Evolutionary conservation across 306 rosid species (phyloP).

Genomic region (Quercus variabilis): DNA sequence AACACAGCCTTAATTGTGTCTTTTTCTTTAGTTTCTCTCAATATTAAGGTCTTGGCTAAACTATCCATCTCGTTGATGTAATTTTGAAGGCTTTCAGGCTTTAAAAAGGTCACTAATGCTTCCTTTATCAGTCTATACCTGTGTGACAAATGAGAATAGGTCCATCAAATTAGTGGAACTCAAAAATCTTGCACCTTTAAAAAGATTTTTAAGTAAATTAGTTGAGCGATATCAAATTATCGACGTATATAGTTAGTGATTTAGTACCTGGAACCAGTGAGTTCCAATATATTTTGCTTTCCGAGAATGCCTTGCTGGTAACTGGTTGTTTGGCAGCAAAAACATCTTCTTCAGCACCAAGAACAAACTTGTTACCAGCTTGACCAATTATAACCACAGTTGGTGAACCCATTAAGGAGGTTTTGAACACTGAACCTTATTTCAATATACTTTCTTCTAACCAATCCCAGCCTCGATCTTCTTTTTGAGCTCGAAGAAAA

Average conservation of each 20-base stretch:
- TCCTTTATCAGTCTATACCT: conserved; percentile 34
- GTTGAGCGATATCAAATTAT: too few relatives aligned
- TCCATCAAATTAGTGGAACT: not conserved
- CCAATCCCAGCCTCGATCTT: conserved; percentile 43
- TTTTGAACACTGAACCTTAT: conserved; percentile 44
- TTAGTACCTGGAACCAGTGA: conserved; percentile 40
- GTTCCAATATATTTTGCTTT: conserved; percentile 37
- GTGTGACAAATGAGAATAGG: not conserved
- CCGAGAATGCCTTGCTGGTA: conserved; percentile 30
- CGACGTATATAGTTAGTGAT: not conserved
- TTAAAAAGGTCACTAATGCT: conserved; percentile 47
- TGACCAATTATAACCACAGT: conserved; percentile 40
- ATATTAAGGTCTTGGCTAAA: conserved; percentile 19
- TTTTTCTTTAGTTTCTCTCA: conserved; percentile 25
- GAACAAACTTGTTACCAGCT: conserved; percentile 42
- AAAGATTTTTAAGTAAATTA: not conserved
- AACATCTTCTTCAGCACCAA: conserved; percentile 39
- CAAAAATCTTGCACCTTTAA: not conserved
- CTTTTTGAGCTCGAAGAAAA: conserved; percentile 32
- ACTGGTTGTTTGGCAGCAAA: conserved; percentile 42
- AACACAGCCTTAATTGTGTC: conserved; percentile 34
- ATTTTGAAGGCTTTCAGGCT: conserved; percentile 48
- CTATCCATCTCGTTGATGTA: conserved; percentile 42
- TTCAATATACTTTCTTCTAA: conserved; percentile 39
- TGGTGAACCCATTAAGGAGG: conserved; percentile 50